phyloP scores from a whole-genome alignment of 306 rosid genomes.

The Phaseolus lunatus region DNA sequence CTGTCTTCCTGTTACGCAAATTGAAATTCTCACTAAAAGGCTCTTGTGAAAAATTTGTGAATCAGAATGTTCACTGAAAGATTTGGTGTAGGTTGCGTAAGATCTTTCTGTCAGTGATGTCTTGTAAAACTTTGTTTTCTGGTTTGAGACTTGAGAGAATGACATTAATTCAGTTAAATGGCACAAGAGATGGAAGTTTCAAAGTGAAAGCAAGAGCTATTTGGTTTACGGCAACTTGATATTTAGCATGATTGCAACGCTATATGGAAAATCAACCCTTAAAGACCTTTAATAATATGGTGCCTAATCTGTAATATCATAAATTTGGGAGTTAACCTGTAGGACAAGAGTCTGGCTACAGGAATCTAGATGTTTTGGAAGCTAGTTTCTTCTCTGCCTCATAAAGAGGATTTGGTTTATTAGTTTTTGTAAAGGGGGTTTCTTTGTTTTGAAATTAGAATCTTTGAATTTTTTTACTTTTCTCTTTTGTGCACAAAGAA shows the following conservation, averaged over 20 bases:
- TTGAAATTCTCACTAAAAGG: background rate
- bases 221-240: background rate
- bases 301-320: background rate
- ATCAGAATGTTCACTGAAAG: conserved; percentile 4
- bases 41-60: background rate
- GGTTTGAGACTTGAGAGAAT: background rate
- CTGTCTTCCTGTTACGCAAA: background rate
- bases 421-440: background rate
- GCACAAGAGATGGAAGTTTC: background rate
- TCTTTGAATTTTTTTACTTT: background rate
- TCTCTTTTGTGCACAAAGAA: background rate
- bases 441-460: background rate
- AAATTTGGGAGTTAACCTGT: background rate
- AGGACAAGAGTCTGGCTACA: background rate
- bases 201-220: background rate
- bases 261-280: background rate
- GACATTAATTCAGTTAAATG: conserved; percentile 1
- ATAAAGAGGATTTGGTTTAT: background rate
- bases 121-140: background rate
- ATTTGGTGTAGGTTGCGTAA: background rate
- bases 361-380: background rate
- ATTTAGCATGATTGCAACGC: background rate
- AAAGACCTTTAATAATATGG: background rate
- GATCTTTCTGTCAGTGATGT: conserved; percentile 2
- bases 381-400: background rate